Base-by-base conservation (phyloP, 2,329 filamentous ascomycete genomes). In the Colletotrichum sp. region DNA sequence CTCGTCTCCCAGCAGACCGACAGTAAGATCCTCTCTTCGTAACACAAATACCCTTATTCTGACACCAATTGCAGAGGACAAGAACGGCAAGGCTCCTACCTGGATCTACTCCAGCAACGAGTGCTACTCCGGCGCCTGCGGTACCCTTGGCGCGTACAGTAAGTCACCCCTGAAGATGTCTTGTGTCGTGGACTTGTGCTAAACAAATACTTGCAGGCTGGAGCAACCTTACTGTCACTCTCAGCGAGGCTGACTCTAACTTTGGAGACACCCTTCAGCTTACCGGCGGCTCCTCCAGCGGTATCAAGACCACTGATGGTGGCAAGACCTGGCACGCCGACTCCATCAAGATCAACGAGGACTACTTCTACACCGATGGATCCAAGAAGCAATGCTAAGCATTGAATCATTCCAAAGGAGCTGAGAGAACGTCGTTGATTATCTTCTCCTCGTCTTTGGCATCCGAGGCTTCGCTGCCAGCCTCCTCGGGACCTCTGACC, bases 281-380 rank as follows among this genome's bases (percentile, higher is more conserved):
- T 21, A 58, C 55, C 0, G 65, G 65, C 5, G 64, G 52, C 24
- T 59, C 30, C 4, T 68, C 65, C 32, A 30, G 30, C 21, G 65
- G 52, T 21, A 13, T 71, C 21, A 71, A 71, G 59, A 71, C 68
- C 5, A 28, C 59, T 2, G 68, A 71, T 36, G 55, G 64, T 38
- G 68, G 68, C 68, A 71, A 71, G 48, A 71, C 61, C 30, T 66
- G 59, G 59, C 43, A 71, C 18, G 61, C 52, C 34, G 69, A 48
- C 14, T 56, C 69, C 9, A 66, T 71, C 32, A 71, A 71, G 69
- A 71, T 71, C 61, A 71, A 71, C 59, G 43, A 66, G 69, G 69
- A 71, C 32, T 66, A 58, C 32, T 71, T 71, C 34, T 71, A 71
- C 69, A 8, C 43, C 6, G 69, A 71, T 16, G 69, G 69, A 48